Evolutionary conservation across 2,329 filamentous ascomycete genomes (phyloP), one percentile per base, ranked within the genome.

Genomic region (Ilyonectria sp.): DNA sequence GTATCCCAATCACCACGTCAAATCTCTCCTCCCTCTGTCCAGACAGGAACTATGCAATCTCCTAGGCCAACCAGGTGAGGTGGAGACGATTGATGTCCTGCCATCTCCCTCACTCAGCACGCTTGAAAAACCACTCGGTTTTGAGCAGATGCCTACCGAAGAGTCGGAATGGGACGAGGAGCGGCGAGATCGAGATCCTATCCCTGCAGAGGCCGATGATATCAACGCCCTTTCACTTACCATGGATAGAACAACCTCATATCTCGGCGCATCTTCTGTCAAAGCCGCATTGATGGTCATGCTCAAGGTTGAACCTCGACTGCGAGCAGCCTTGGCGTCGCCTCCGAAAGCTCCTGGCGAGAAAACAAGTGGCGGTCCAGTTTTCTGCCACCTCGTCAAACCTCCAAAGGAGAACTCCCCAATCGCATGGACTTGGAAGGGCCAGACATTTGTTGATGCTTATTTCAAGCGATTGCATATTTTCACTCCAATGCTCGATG

Each of bases 201-300:
- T 64, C 0, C 61, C 61, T 37, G 46, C 47, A 10, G 54, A 56
- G 29, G 44, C 60, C n/a, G 65, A 68, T 53, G 71, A 77, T 50
- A 64, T 78, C 29, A 78, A 78, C 26, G 91, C 90, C 0, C 82
- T 93, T 2, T 93, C 91, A 76, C 86, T 86, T 37, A 81, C 83
- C 2, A 81, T 86, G 5, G 87, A 92, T 63, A 87, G 90, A 53
- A 87, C 89, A 69, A 60, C 54, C 1, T 87, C 92, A 4, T 94
- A 94, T 75, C 83, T 94, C 4, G 92, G 92, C 1, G 90, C 92
- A 17, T 93, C 92, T 0, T 94, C 92, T 0, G 92, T 94, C 75
- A 92, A 92, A 75, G 91, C 92, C 1, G 91, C 91, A 1, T 84
- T 94, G 33, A 89, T 92, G 81, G 91, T 93, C 53, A 93, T 94